Evolutionary conservation across 2,329 filamentous ascomycete genomes (phyloP).

Genomic region (Pseudocercospora musae): DNA sequence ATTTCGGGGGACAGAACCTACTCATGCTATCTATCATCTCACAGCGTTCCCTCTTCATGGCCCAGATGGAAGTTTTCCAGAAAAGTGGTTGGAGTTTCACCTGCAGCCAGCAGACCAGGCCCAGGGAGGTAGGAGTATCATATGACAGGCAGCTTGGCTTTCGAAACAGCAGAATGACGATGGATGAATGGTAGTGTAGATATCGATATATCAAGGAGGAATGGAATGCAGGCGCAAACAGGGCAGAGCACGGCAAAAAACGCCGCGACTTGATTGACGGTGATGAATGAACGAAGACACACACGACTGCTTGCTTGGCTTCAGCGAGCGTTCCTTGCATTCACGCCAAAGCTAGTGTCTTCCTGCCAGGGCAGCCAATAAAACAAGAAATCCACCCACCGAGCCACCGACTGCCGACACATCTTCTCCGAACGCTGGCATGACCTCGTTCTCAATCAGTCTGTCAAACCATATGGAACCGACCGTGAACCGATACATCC

Average conservation of each 20-base stretch:
- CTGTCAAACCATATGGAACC: too few species aligned
- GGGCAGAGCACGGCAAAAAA: neutral
- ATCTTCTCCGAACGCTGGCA: neutral
- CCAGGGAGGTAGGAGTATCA: neutral
- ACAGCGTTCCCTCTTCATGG: slow-evolving; percentile 5
- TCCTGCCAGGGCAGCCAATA: neutral
- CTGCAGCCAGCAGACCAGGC: neutral
- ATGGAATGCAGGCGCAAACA: neutral
- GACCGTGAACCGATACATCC: too few species aligned
- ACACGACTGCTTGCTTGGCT: too few species aligned
- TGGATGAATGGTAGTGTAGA: too few species aligned
- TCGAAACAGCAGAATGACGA: too few species aligned
- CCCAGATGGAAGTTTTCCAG: neutral
- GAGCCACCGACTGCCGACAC: neutral
- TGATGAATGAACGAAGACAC: too few species aligned
- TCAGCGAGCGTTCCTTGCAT: slow-evolving; percentile 5
- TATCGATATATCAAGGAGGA: too few species aligned
- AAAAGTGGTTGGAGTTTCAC: neutral
- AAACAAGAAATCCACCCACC: neutral
- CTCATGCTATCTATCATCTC: slow-evolving; percentile 18
- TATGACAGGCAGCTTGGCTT: too few species aligned
- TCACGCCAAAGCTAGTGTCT: neutral
- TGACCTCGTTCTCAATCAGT: too few species aligned
- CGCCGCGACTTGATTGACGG: neutral
- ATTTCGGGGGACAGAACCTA: slow-evolving; percentile 11